Evolutionary conservation across 768 basidiomycete genomes (phyloP).

Genomic region (Pleurotus ostreatus): DNA sequence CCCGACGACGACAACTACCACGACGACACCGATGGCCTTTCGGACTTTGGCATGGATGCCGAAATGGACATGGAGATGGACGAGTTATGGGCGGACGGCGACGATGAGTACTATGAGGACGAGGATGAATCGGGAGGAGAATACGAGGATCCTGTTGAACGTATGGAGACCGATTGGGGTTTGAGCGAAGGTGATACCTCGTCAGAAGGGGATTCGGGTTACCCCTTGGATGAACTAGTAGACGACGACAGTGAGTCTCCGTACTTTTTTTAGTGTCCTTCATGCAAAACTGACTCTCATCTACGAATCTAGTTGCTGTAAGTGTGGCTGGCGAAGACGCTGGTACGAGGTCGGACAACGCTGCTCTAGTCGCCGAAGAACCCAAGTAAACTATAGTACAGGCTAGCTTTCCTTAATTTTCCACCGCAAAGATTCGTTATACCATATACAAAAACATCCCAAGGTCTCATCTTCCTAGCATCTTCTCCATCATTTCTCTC

Average conservation of each 20-base stretch:
- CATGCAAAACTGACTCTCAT: neutral
- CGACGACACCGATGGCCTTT: constrained; percentile 42
- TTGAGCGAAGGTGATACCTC: constrained; percentile 38
- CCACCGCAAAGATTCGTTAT: too few relatives aligned
- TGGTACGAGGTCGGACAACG: constrained; percentile 14
- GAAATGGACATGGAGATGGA: constrained; percentile 17
- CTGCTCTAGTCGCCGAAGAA: constrained; percentile 8
- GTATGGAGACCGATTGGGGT: constrained; percentile 30
- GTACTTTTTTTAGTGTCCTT: neutral
- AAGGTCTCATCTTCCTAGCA: neutral
- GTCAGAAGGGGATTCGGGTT: neutral
- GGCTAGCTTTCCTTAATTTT: too few relatives aligned
- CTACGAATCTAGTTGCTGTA: constrained; percentile 12
- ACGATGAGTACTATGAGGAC: constrained; percentile 16
- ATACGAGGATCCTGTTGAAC: constrained; percentile 17
- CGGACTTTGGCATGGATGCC: constrained; percentile 21
- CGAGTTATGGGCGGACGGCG: constrained; percentile 19
- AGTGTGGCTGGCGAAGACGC: constrained; percentile 18
- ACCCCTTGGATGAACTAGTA: constrained; percentile 4
- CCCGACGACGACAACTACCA: constrained; percentile 50
- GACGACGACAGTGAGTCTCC: neutral
- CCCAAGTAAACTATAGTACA: constrained; percentile 11
- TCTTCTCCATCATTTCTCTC: too few relatives aligned
- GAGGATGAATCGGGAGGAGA: constrained; percentile 12
- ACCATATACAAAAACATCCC: neutral